phyloP scores from a whole-genome alignment of 2,329 filamentous ascomycete species.

The Sporothrix schenckii region DNA sequence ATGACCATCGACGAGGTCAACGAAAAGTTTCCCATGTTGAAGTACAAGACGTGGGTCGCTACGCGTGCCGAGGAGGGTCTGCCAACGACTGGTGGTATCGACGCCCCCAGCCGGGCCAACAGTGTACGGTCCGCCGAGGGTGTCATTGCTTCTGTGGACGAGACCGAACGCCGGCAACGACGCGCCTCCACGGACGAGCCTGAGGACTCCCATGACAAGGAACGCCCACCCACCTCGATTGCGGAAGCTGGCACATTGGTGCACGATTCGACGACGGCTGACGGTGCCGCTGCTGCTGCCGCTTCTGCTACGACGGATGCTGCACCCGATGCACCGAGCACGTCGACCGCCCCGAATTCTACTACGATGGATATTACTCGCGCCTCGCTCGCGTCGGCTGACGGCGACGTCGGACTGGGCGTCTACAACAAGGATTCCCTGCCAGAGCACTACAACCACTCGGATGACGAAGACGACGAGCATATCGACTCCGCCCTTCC shows the following conservation, averaged over 20 bases:
- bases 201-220: slow-evolving; percentile 25
- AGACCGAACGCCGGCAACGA: slow-evolving; percentile 41
- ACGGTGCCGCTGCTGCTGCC: too few relatives aligned
- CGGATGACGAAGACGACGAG: slow-evolving; percentile 64
- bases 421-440: slow-evolving; percentile 37
- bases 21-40: slow-evolving; percentile 90
- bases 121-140: slow-evolving; percentile 72
- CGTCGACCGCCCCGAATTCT: not conserved
- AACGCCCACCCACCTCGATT: not conserved
- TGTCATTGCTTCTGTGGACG: slow-evolving; percentile 46
- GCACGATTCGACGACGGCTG: not conserved
- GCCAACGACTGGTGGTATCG: slow-evolving; percentile 81
- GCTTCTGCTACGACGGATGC: not conserved
- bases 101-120: slow-evolving; percentile 69
- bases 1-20: slow-evolving; percentile 99
- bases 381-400: slow-evolving; percentile 18
- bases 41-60: slow-evolving; percentile 95
- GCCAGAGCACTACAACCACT: slow-evolving; percentile 47
- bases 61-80: slow-evolving; percentile 81
- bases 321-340: not conserved
- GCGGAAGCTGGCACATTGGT: not conserved
- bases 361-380: not conserved
- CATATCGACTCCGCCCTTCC: slow-evolving; percentile 79
- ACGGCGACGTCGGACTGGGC: slow-evolving; percentile 32
- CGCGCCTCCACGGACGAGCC: slow-evolving; percentile 51